Evolutionary conservation across 2,329 filamentous ascomycete species (phyloP).

Genomic region (Pestalotiopsis sp.): DNA sequence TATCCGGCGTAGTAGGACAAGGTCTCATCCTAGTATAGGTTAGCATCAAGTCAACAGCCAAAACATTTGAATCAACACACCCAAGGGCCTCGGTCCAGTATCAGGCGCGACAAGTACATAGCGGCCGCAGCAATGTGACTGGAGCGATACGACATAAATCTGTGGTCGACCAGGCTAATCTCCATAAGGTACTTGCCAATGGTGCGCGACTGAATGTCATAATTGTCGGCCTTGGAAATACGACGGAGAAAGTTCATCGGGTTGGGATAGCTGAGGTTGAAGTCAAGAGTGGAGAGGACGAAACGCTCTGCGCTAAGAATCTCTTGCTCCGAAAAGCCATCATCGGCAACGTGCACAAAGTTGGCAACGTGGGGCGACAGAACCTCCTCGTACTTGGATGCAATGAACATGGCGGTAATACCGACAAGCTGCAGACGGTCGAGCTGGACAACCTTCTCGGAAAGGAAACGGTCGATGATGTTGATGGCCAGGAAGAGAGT

Average conservation of each 20-base stretch:
- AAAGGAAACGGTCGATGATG: slow-evolving; percentile 97
- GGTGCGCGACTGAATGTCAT: slow-evolving; percentile 96
- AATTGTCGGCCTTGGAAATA: slow-evolving; percentile 99
- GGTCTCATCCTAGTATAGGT: slow-evolving; percentile 69
- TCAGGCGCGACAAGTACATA: slow-evolving; percentile 92
- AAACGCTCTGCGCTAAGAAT: slow-evolving; percentile 97
- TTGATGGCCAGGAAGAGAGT: slow-evolving; percentile 97
- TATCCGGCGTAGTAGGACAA: slow-evolving; percentile 92
- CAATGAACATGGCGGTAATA: slow-evolving; percentile 99
- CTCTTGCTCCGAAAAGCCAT: slow-evolving; percentile 93
- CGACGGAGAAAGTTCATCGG: slow-evolving; percentile 99
- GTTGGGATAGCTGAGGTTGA: slow-evolving; percentile 97
- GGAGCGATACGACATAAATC: slow-evolving; percentile 86
- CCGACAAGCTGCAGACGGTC: slow-evolving; percentile 96
- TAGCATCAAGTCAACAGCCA: slow-evolving; percentile 30
- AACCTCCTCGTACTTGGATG: slow-evolving; percentile 98
- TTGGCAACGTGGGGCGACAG: slow-evolving; percentile 95
- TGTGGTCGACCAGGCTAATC: slow-evolving; percentile 92
- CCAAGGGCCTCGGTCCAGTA: slow-evolving; percentile 90
- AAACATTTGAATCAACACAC: slow-evolving; percentile 51
- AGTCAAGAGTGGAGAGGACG: slow-evolving; percentile 87
- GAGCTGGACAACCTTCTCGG: slow-evolving; percentile 91
- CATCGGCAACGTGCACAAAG: slow-evolving; percentile 95
- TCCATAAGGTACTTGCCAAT: slow-evolving; percentile 98
- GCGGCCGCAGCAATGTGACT: slow-evolving; percentile 89